Evolutionary conservation across 148 eudicot genomes (phyloP), one percentile per base, ranked within the genome.

Genomic region (Gaultheria prostrata): DNA sequence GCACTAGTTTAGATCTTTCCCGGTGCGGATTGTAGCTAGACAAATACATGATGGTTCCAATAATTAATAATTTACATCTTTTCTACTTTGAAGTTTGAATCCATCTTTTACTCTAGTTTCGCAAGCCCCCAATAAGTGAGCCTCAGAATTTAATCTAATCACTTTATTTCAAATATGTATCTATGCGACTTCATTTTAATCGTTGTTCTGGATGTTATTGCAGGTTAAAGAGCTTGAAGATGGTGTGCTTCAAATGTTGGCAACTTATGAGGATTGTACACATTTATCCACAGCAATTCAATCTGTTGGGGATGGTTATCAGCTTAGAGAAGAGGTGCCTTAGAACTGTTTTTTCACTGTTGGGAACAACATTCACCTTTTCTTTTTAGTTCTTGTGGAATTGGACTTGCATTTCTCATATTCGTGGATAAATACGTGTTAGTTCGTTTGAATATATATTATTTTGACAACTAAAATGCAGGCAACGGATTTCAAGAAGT

Each of bases 141-240:
- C 72, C 72, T 14, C 35, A 67, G 13, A 67, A 30, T 67, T 67
- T 35, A 67, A 13, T 28, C 2, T 8, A 28, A 67, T 28, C 39
- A 28, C 7, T 28, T 67, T 15, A 20, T 67, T 13, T 28, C 33
- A 11, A 26, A 65, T 65, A 65, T 65, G 7, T 28, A 65, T 65
- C 71, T 4, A 26, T 26, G 4, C 6, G 15, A 63, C 35, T 4
- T 24, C 6, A 13, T 30, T 67, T 67, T 17, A 10, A 46, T 2
- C 39, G n/a, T 39, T 30, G 21, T 30, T 12, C 10, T 75, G 49
- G 39, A 49, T 77, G 56, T 77, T 77, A 24, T 69, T 86, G 73
- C 90, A 96, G 98, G 97, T 96, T 71, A 93, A 92, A 85, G 86
- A 92, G 84, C 93, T 96, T 67, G 97, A 96, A 89, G 85, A 86